phyloP scores from a whole-genome alignment of 2,329 filamentous ascomycete genomes.

The Cephalotrichum gorgonifer region DNA sequence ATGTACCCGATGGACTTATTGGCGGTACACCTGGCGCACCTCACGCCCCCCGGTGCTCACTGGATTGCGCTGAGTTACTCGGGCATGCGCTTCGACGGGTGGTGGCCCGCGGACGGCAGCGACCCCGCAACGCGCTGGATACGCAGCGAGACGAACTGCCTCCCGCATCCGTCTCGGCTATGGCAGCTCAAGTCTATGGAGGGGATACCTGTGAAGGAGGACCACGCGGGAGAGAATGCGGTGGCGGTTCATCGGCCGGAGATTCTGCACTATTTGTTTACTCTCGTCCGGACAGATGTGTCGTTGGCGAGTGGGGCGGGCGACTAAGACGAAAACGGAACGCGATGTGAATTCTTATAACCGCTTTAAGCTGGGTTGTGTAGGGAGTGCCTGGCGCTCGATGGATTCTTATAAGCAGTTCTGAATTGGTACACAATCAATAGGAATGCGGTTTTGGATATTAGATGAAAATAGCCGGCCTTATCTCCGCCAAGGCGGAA shows the following conservation, averaged over 20 bases:
- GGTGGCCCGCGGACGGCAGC: background rate
- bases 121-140: background rate
- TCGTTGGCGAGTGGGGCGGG: background rate
- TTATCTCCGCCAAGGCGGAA: too few relatives aligned
- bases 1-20: constrained; percentile 1
- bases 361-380: too few relatives aligned
- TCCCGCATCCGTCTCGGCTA: background rate
- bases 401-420: too few relatives aligned
- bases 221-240: background rate
- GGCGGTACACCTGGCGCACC: background rate
- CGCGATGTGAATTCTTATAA: too few relatives aligned
- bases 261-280: background rate
- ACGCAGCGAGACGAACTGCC: background rate
- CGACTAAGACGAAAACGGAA: too few relatives aligned
- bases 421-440: too few relatives aligned
- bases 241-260: background rate
- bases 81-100: background rate
- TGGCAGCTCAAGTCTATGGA: background rate
- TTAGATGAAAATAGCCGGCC: too few relatives aligned
- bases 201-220: background rate
- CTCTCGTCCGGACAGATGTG: constrained; percentile 1
- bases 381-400: too few relatives aligned
- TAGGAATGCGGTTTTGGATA: too few relatives aligned
- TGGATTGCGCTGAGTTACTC: constrained; percentile 3
- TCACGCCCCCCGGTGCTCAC: background rate